These are phyloP conservation scores for Acanthamoeba castellanii DNA, from an alignment of 208 protist species.

Conservation along the genomic window DNA sequence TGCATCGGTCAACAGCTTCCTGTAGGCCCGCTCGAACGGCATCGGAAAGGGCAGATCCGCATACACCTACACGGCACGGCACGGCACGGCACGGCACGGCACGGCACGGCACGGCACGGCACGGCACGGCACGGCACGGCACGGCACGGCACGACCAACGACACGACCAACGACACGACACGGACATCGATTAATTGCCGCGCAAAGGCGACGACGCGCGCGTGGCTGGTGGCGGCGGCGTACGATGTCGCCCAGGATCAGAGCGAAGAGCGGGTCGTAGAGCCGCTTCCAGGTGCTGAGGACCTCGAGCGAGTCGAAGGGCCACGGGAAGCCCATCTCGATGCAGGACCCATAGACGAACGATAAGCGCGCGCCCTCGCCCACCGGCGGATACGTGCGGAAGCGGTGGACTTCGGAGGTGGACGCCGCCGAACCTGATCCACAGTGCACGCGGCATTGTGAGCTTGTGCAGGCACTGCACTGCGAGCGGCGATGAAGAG, in stretches of 20 bases:
- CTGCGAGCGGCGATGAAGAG: background rate
- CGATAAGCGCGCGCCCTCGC: background rate
- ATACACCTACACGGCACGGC: background rate
- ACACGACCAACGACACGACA: background rate
- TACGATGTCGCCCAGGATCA: constrained; percentile 24
- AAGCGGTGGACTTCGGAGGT: background rate
- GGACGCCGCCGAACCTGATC: background rate
- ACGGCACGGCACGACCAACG: no score
- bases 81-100: no score
- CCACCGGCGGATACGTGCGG: background rate
- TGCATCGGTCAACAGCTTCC: background rate
- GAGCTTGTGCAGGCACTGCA: background rate
- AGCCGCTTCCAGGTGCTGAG: background rate
- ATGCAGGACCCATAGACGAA: constrained; percentile 29
- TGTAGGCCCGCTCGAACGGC: constrained; percentile 10
- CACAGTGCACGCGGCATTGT: background rate
- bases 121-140: no score
- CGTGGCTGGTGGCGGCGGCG: background rate
- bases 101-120: no score
- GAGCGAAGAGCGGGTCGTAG: background rate
- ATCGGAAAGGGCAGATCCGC: constrained; percentile 14
- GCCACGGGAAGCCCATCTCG: constrained; percentile 14
- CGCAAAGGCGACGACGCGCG: background rate
- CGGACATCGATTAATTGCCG: background rate
- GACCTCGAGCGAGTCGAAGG: constrained; percentile 14